phyloP scores from a whole-genome alignment of 768 basidiomycete genomes.

The Trametes sanguinea region DNA sequence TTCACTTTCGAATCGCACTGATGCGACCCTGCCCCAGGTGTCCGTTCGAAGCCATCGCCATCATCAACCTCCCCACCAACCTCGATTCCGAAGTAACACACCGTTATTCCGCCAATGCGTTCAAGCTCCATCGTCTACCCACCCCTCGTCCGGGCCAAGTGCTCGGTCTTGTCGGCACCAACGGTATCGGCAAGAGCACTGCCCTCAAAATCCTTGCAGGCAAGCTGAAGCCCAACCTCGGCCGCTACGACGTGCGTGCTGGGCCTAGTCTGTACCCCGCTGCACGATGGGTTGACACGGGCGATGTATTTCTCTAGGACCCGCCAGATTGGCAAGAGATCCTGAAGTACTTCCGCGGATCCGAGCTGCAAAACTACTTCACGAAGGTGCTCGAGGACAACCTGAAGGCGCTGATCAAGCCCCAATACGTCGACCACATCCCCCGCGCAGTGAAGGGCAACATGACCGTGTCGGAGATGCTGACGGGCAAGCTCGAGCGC shows the following conservation, averaged over 20 bases:
- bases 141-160: slow-evolving; percentile 98
- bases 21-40: slow-evolving; percentile 56
- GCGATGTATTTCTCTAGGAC: slow-evolving; percentile 51
- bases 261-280: neutral
- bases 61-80: slow-evolving; percentile 98
- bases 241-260: slow-evolving; percentile 83
- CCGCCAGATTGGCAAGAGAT: slow-evolving; percentile 99
- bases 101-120: slow-evolving; percentile 96
- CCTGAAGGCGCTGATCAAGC: slow-evolving; percentile 97
- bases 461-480: slow-evolving; percentile 87
- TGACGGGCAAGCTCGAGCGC: slow-evolving; percentile 85
- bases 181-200: slow-evolving; percentile 99
- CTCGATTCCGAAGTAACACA: slow-evolving; percentile 95
- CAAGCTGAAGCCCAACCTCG: slow-evolving; percentile 96
- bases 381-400: slow-evolving; percentile 99
- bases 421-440: slow-evolving; percentile 99
- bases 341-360: slow-evolving; percentile 96
- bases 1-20: neutral
- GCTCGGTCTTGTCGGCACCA: slow-evolving; percentile 96
- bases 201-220: slow-evolving; percentile 96
- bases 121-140: slow-evolving; percentile 97
- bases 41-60: slow-evolving; percentile 98
- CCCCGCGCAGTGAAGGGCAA: slow-evolving; percentile 92
- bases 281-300: neutral
- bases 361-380: slow-evolving; percentile 99